Evolutionary conservation across 257 asterid species (phyloP).

Genomic region (Echites panduratus): DNA sequence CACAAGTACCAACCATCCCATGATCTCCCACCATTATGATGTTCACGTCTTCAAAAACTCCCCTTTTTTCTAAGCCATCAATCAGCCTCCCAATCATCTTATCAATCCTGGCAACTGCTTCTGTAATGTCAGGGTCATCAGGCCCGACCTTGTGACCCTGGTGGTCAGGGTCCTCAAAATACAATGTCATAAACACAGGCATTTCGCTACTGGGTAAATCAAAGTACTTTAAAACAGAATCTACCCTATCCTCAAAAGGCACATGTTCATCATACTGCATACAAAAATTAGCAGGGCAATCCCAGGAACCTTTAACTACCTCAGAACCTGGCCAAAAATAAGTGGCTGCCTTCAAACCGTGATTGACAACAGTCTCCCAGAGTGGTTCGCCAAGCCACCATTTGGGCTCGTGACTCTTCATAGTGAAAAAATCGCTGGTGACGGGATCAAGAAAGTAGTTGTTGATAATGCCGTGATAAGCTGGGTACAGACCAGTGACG

Average conservation of each 20-base stretch:
- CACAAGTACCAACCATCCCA: conserved; percentile 74
- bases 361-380: conserved; percentile 57
- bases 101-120: conserved; percentile 42
- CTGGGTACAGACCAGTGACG: conserved; percentile 62
- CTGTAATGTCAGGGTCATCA: conserved; percentile 47
- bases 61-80: conserved; percentile 45
- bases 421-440: conserved; percentile 33
- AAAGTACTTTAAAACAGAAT: conserved; percentile 18
- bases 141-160: conserved; percentile 63
- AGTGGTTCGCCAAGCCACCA: conserved; percentile 82
- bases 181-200: conserved; percentile 55
- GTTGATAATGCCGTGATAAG: conserved; percentile 54
- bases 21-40: conserved; percentile 63
- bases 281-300: conserved; percentile 44
- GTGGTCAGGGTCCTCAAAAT: conserved; percentile 66
- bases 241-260: conserved; percentile 55
- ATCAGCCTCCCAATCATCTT: conserved; percentile 43
- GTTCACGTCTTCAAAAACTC: conserved; percentile 54
- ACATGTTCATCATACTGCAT: conserved; percentile 42
- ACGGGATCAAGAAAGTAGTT: conserved; percentile 50
- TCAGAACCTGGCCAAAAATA: conserved; percentile 76
- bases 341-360: conserved; percentile 55
- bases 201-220: conserved; percentile 47
- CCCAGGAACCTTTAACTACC: conserved; percentile 53
- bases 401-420: conserved; percentile 45